Evolutionary conservation across 257 asterid species (phyloP).

Genomic region (Anisodus tanguticus): DNA sequence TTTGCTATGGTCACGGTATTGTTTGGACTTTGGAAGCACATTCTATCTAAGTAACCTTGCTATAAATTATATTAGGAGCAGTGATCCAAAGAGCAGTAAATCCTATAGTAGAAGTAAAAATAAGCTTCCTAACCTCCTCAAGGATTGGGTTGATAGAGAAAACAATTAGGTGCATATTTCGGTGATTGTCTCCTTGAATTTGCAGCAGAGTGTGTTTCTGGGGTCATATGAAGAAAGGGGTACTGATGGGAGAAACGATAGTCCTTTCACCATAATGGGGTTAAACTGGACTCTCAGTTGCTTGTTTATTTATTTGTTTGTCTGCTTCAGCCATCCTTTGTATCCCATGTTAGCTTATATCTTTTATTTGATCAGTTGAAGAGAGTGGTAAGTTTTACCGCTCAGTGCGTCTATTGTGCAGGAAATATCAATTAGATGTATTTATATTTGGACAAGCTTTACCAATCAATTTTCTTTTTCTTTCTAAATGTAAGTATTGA

Average conservation of each 20-base stretch:
- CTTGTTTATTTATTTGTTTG: slow-evolving; percentile 25
- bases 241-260: not conserved
- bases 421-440: slow-evolving; percentile 8
- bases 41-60: not conserved
- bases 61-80: not conserved
- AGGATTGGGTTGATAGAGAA: not conserved
- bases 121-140: slow-evolving; percentile 13
- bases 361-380: not conserved
- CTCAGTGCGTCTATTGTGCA: not conserved
- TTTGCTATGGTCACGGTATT: not conserved
- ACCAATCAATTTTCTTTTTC: not conserved
- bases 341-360: not conserved
- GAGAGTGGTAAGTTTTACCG: slow-evolving; percentile 4
- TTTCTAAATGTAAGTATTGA: slow-evolving; percentile 4
- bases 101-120: slow-evolving; percentile 21
- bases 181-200: slow-evolving; percentile 4
- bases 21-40: not conserved
- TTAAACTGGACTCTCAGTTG: not conserved
- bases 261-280: too few relatives aligned
- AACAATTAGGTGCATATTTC: not conserved
- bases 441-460: slow-evolving; percentile 16
- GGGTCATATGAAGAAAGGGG: not conserved
- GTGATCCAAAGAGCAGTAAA: slow-evolving; percentile 16
- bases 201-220: not conserved
- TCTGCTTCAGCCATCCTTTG: not conserved